phyloP scores from a whole-genome alignment of 257 asterid genomes.

The Ilex asprella region DNA sequence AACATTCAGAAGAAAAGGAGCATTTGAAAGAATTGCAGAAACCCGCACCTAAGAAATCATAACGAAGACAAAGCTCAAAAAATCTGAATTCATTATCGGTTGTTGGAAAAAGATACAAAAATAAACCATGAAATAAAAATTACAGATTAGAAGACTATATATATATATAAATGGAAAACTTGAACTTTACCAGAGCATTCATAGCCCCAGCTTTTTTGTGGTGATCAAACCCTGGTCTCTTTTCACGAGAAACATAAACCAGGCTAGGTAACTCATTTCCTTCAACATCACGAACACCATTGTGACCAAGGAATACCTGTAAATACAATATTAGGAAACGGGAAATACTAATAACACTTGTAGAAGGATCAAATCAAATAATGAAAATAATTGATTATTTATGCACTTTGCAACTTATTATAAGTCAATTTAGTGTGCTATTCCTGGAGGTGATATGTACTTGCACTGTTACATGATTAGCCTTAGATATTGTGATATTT shows the following conservation, averaged over 20 bases:
- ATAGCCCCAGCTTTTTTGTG: conserved; percentile 96
- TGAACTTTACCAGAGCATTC: conserved; percentile 70
- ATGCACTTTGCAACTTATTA: too few species aligned
- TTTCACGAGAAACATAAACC: conserved; percentile 89
- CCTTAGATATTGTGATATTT: too few species aligned
- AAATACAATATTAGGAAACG: not conserved
- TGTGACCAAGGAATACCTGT: conserved; percentile 80
- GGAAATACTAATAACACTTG: not conserved
- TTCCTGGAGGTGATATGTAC: too few species aligned
- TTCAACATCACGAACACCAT: conserved; percentile 58
- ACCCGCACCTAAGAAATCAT: conserved; percentile 58
- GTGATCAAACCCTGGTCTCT: conserved; percentile 90
- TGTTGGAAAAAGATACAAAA: not conserved
- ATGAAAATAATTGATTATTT: not conserved
- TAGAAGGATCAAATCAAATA: not conserved
- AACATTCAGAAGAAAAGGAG: conserved; percentile 80
- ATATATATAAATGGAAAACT: not conserved
- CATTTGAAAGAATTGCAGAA: conserved; percentile 89
- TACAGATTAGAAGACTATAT: not conserved
- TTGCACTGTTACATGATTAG: too few species aligned
- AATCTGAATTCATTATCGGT: not conserved
- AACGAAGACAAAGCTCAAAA: not conserved
- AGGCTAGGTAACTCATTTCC: conserved; percentile 64
- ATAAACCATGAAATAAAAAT: not conserved
- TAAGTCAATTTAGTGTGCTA: too few species aligned